Conservation (phyloP, 257 asterid genomes). For the Przewalskia tangutica region DNA sequence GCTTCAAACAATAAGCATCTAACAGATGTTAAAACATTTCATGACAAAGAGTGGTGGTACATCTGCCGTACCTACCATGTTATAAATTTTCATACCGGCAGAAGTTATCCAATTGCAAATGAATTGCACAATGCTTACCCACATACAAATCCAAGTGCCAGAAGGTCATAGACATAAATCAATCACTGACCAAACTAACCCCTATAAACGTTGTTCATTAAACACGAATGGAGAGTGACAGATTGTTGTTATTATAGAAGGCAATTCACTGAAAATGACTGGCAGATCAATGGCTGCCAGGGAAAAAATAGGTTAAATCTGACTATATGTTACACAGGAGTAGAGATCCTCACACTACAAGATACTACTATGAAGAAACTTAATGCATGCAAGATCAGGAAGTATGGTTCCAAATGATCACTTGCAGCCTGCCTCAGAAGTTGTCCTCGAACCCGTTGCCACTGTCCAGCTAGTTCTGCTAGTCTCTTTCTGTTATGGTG, state of each 20-base stretch:
- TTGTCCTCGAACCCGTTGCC: slow-evolving; percentile 57
- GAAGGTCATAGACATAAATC: background rate
- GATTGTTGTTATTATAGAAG: background rate
- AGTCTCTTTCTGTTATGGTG: slow-evolving; percentile 48
- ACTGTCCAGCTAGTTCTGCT: slow-evolving; percentile 65
- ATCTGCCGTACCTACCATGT: background rate
- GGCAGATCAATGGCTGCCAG: background rate
- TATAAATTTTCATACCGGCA: background rate
- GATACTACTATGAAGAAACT: background rate
- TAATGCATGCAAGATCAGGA: background rate
- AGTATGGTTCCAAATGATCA: slow-evolving; percentile 5
- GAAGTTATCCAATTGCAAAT: background rate
- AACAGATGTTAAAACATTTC: background rate
- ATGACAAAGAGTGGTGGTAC: background rate
- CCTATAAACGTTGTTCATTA: background rate
- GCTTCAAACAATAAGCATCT: background rate
- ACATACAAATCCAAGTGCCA: background rate
- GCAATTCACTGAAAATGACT: background rate
- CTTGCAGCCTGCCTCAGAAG: slow-evolving; percentile 34
- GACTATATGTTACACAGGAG: background rate
- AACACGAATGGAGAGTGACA: background rate
- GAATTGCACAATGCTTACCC: background rate
- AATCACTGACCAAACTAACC: background rate
- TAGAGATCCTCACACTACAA: background rate
- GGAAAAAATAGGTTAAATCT: background rate